Base-by-base conservation (phyloP, 1,284 basidiomycete species). In the Pyrrhoderma noxium region DNA sequence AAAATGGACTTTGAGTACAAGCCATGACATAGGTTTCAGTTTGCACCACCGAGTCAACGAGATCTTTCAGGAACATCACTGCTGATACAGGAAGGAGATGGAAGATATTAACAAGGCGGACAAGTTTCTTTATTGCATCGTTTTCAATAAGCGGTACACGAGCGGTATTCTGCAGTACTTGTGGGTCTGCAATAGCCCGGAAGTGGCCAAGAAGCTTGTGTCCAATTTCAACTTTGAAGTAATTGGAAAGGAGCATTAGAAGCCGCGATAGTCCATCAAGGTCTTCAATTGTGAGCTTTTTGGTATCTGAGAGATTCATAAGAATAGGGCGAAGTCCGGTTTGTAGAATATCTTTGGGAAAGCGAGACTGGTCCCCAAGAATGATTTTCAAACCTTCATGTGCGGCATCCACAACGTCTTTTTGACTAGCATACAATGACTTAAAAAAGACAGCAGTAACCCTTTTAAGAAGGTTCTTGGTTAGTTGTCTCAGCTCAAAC, bases 141-240 rank as follows among this genome's bases (percentile, higher is more conserved):
- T 94, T 94, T 60, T 95, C 92, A 13, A 84, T 76, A 18, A 94
- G 70, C 0, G 93, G 89, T 3, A 86, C 74, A 52, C 82, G 78
- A 0, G 91, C 84, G 0, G 92, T 85, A 44, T 80, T 80, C 54
- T 79, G 77, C n/a, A 95, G 73, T 74, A 90, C 84, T 60, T 89
- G 84, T 36, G 85, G 81, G 61, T 92, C 89, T 27, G 93, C 89
- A 16, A 97, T 85, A 34, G 87, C 82, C 46, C 87, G 82, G 71
- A 95, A 96, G 67, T 99, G 96, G 62, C 98, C 94, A 14, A 99
- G 75, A 7, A 99, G 79, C 70, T 99, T 99, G 67, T 91, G 84
- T 8, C 96, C 97, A 59, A 99, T 99, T 71, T 99, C 96, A 40
- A 99, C 95, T 67, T 99, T 99, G 84, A 99, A 99, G 70, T 99